Conservation (phyloP, 2,329 filamentous ascomycete species). For the Nemania diffusa region DNA sequence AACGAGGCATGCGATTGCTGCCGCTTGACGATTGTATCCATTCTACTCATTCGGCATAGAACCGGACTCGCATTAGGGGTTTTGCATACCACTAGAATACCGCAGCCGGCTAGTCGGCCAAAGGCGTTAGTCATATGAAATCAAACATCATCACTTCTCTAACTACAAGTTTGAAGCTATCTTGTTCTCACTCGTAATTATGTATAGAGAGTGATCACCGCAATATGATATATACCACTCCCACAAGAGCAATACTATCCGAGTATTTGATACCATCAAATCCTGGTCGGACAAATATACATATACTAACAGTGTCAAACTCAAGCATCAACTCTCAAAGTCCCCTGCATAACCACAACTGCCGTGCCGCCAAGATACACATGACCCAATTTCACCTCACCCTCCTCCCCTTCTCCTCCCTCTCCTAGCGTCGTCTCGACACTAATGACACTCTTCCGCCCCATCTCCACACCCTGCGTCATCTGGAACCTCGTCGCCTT, state of each 20-base stretch:
- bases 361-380: slow-evolving; percentile 48
- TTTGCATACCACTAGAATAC: slow-evolving; percentile 25
- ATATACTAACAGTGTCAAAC: neutral
- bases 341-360: slow-evolving; percentile 48
- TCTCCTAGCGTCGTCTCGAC: slow-evolving; percentile 54
- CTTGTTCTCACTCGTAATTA: neutral
- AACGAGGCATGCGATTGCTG: slow-evolving; percentile 8
- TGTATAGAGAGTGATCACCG: neutral
- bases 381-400: slow-evolving; percentile 37
- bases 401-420: slow-evolving; percentile 17
- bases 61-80: slow-evolving; percentile 26
- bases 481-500: slow-evolving; percentile 58
- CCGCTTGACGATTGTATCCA: slow-evolving; percentile 6
- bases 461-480: slow-evolving; percentile 76
- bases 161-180: neutral
- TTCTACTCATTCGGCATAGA: slow-evolving; percentile 28
- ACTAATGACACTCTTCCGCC: slow-evolving; percentile 63
- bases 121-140: slow-evolving; percentile 15
- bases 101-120: slow-evolving; percentile 6
- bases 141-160: slow-evolving; percentile 6
- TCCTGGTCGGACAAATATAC: neutral
- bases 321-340: slow-evolving; percentile 42
- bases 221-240: neutral
- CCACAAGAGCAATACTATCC: neutral
- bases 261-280: neutral